Base-by-base conservation (phyloP, 306 rosid genomes). In the Sechiopsis laciniata region DNA sequence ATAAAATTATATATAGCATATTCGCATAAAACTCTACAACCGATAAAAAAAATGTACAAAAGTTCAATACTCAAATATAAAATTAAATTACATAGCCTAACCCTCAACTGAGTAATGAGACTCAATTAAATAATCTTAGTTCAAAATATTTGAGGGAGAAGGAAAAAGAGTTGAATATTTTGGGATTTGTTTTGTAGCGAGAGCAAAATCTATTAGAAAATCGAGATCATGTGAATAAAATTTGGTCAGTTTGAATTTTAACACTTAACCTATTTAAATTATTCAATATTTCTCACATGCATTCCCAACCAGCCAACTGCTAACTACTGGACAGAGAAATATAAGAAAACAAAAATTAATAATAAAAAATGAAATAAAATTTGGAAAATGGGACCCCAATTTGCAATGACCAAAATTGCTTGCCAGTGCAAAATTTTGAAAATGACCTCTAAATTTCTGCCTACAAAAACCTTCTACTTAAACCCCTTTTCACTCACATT, bases 151-250 rank as follows among this genome's bases (percentile, higher is more conserved):
- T 32, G 5, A 26, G 29, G 2, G 29, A 26, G 29, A 26, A 26
- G 29, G 29, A 26, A 26, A 26, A 2, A 26, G 29, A 26, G 29
- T 26, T 26, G 29, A 26, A 26, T 26, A 32, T 7, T 50, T 50
- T 26, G 7, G 3, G 7, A 13, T 69, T 69, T 69, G 73, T 69
- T 46, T 21, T 69, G 10, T 69, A 69, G 73, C 6, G 54, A 22
- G 35, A 50, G 32, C 73, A 69, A 69, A 50, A 69, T 69, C 73
- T 69, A 48, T 13, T 69, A 3, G 40, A 69, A 48, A 20, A 50
- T 69, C 21, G 20, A 48, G 53, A 58, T 71, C 86, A 83, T 79
- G 90, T 89, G 88, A 91, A 81, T 8, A 81, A 82, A 83, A 70
- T 75, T 83, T 65, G 86, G 84, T 61, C 51, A 76, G 76, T 78